A percentile compares a stretch with the other conserved stretches of the same genome.
These are phyloP conservation scores for Pleurostoma richardsiae DNA, from an alignment of 2,329 filamentous ascomycete genomes.

Conservation along the genomic window DNA sequence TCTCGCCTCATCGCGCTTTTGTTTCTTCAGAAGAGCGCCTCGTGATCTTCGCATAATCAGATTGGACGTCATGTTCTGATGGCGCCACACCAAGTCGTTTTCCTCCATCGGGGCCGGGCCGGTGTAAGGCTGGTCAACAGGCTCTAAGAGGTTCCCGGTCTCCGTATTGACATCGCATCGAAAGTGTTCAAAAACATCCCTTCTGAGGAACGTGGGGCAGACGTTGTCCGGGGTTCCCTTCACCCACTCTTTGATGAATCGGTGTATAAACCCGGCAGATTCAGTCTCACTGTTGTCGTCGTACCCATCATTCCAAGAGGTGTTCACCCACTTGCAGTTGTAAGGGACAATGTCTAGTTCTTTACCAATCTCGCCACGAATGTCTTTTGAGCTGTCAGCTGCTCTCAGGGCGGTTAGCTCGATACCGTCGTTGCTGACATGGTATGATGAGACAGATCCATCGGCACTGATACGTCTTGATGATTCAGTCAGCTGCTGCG, in stretches of 20 bases:
- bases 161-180: neutral
- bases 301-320: too few relatives aligned
- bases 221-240: neutral
- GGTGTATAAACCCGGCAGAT: neutral
- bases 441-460: too few relatives aligned
- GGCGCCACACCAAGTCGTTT: neutral
- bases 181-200: neutral
- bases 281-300: neutral
- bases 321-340: too few relatives aligned
- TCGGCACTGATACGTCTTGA: too few relatives aligned
- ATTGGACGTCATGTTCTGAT: neutral
- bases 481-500: too few relatives aligned
- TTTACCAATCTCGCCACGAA: constrained; percentile 6
- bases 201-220: neutral
- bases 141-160: neutral
- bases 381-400: neutral
- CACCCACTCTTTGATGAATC: neutral
- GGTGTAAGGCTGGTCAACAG: neutral
- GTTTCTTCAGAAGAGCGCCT: neutral
- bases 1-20: neutral
- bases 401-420: too few relatives aligned
- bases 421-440: too few relatives aligned
- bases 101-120: neutral
- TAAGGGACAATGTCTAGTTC: constrained; percentile 4
- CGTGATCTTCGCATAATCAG: neutral